Conservation (phyloP, 2,329 filamentous ascomycete species). For the Diplodia sapinea region DNA sequence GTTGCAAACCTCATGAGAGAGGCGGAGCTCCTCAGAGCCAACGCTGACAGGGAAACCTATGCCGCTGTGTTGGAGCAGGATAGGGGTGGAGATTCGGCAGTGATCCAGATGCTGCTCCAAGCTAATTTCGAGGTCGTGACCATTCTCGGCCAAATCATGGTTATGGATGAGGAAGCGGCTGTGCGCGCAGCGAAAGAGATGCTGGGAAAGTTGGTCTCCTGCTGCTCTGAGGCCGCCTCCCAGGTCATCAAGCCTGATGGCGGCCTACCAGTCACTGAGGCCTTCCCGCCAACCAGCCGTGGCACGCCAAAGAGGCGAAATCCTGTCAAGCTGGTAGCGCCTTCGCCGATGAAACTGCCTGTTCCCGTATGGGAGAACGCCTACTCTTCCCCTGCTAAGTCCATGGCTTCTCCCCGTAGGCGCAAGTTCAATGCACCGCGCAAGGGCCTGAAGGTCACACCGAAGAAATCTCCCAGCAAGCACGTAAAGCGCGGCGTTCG, state of each 20-base stretch:
- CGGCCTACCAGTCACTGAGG: slow-evolving; percentile 64
- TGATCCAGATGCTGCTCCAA: slow-evolving; percentile 81
- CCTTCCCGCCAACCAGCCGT: slow-evolving; percentile 71
- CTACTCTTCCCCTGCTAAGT: slow-evolving; percentile 68
- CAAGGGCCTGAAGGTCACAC: slow-evolving; percentile 74
- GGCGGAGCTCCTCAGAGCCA: slow-evolving; percentile 82
- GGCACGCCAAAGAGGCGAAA: slow-evolving; percentile 79
- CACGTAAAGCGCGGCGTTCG: slow-evolving; percentile 74
- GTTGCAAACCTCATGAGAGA: slow-evolving; percentile 76
- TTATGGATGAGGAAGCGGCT: slow-evolving; percentile 83
- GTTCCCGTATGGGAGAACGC: slow-evolving; percentile 41
- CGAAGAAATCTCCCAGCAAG: slow-evolving; percentile 70
- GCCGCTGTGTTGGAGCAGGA: slow-evolving; percentile 82
- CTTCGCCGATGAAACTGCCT: slow-evolving; percentile 53
- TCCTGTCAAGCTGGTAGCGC: slow-evolving; percentile 53
- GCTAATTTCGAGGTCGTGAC: slow-evolving; percentile 92
- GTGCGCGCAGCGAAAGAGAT: slow-evolving; percentile 78
- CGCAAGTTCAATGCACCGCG: slow-evolving; percentile 67
- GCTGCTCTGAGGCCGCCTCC: slow-evolving; percentile 74
- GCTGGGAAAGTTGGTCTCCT: slow-evolving; percentile 77
- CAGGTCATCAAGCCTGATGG: slow-evolving; percentile 93
- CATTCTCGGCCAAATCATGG: slow-evolving; percentile 79
- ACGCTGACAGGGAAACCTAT: slow-evolving; percentile 80
- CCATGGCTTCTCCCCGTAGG: slow-evolving; percentile 71
- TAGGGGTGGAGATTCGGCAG: slow-evolving; percentile 75